Percentiles rank a stretch among this genome's conserved stretches.
These are phyloP conservation scores for Stromatinia cepivora DNA, from an alignment of 2,329 filamentous ascomycete species.

Conservation along the genomic window DNA sequence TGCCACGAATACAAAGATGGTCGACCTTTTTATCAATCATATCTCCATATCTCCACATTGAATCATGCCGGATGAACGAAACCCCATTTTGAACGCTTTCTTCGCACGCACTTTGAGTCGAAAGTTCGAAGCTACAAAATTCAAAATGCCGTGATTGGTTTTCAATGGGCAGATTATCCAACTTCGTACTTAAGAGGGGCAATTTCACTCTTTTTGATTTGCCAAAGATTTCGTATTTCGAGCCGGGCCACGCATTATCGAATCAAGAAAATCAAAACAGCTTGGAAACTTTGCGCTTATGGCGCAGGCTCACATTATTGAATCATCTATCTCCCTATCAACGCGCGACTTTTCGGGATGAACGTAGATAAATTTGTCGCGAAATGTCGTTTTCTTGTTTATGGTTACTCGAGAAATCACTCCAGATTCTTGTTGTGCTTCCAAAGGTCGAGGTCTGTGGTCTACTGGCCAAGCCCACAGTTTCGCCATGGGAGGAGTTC, in stretches of 20 bases:
- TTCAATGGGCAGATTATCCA: neutral
- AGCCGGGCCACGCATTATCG: conserved; percentile 26
- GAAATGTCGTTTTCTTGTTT: conserved; percentile 20
- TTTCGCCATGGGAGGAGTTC: conserved; percentile 29
- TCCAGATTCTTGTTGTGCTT: neutral
- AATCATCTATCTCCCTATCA: conserved; percentile 29
- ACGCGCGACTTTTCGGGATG: conserved; percentile 22
- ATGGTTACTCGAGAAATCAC: conserved; percentile 1
- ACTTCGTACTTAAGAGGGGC: conserved; percentile 21
- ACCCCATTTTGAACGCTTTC: conserved; percentile 8
- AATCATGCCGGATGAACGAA: conserved; percentile 16
- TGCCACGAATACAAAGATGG: conserved; percentile 18
- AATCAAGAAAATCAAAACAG: conserved; percentile 31
- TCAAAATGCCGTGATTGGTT: conserved; percentile 21
- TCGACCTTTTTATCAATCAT: conserved; percentile 14
- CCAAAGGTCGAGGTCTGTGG: conserved; percentile 26
- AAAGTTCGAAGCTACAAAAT: conserved; percentile 4
- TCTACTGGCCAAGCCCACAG: conserved; percentile 31
- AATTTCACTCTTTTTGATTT: conserved; percentile 12
- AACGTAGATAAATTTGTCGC: conserved; percentile 27
- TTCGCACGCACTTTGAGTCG: neutral
- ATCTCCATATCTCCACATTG: conserved; percentile 16
- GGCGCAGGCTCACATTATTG: conserved; percentile 32
- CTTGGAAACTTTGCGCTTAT: conserved; percentile 33
- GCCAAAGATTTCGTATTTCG: conserved; percentile 27